phyloP scores from a whole-genome alignment of 1,139 yeast species.

The Zygotorulaspora mrakii region DNA sequence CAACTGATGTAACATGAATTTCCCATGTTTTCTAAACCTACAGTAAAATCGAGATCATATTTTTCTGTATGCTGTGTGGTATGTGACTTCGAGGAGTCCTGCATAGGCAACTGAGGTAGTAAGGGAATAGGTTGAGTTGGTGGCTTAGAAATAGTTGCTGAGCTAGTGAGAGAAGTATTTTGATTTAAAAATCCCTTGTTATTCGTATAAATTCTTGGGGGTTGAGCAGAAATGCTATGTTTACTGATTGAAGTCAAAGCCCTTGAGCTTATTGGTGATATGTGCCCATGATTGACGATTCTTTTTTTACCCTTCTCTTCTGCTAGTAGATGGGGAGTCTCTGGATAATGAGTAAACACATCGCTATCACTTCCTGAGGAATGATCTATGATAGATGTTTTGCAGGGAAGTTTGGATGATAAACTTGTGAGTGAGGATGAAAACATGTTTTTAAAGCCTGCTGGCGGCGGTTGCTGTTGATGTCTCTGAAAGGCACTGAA shows the following conservation, averaged over 20 bases:
- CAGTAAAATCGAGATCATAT: conserved; percentile 37
- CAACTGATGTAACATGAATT: conserved; percentile 95
- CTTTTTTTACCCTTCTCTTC: conserved; percentile 4
- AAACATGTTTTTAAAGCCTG: conserved; percentile 25
- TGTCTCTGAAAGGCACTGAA: conserved; percentile 15
- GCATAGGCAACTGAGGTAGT: conserved; percentile 21
- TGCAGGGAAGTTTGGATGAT: conserved; percentile 7
- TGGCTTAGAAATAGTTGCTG: conserved; percentile 8
- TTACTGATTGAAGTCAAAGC: conserved; percentile 11
- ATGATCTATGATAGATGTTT: conserved; percentile 5
- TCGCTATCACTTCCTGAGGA: conserved; percentile 3
- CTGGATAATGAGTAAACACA: conserved; percentile 13
- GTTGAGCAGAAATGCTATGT: conserved; percentile 10
- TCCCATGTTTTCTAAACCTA: conserved; percentile 78
- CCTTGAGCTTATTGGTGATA: conserved; percentile 14
- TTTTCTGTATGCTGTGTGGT: conserved; percentile 7
- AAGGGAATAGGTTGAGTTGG: conserved; percentile 21
- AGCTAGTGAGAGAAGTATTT: background rate
- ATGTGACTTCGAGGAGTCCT: conserved; percentile 5
- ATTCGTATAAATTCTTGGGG: conserved; percentile 9
- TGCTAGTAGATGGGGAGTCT: conserved; percentile 10
- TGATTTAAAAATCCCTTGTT: conserved; percentile 7
- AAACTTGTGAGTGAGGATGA: conserved; percentile 6
- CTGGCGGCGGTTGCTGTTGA: conserved; percentile 21
- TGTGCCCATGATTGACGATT: conserved; percentile 2